These are phyloP conservation scores for Erysimum pusillum DNA, from an alignment of 441 rosid species.

Conservation along the genomic window DNA sequence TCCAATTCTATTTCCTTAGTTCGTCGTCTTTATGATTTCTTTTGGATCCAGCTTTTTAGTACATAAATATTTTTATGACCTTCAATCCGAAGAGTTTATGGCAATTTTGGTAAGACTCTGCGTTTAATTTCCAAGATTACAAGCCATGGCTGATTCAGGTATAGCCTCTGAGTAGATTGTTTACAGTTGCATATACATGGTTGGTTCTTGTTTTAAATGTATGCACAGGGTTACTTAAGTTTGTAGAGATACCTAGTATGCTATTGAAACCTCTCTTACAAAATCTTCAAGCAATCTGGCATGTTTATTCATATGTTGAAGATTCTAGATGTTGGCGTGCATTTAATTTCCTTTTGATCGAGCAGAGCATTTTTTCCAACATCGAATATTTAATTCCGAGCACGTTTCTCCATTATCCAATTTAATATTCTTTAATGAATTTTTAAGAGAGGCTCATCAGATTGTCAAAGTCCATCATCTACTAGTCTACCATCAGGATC, in stretches of 20 bases:
- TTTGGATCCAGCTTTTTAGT: constrained; percentile 25
- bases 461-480: constrained; percentile 26
- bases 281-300: constrained; percentile 12
- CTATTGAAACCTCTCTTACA: constrained; percentile 17
- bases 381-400: constrained; percentile 19
- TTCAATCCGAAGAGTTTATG: constrained; percentile 51
- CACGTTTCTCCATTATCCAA: constrained; percentile 32
- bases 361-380: constrained; percentile 10
- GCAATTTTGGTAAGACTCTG: constrained; percentile 57
- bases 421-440: constrained; percentile 23
- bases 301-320: constrained; percentile 10
- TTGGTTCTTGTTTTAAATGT: constrained; percentile 10
- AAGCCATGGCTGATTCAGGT: constrained; percentile 76
- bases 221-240: neutral
- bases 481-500: constrained; percentile 20
- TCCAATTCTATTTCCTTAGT: constrained; percentile 1
- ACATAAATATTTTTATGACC: constrained; percentile 41
- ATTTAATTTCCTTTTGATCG: too few species aligned
- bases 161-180: neutral
- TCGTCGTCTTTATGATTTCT: neutral
- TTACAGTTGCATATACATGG: neutral
- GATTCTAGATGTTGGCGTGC: constrained; percentile 6
- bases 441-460: constrained; percentile 1
- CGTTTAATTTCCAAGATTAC: constrained; percentile 51
- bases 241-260: constrained; percentile 11